Conservation (phyloP, 495 filamentous ascomycete species). For the Penicillium arizonense region DNA sequence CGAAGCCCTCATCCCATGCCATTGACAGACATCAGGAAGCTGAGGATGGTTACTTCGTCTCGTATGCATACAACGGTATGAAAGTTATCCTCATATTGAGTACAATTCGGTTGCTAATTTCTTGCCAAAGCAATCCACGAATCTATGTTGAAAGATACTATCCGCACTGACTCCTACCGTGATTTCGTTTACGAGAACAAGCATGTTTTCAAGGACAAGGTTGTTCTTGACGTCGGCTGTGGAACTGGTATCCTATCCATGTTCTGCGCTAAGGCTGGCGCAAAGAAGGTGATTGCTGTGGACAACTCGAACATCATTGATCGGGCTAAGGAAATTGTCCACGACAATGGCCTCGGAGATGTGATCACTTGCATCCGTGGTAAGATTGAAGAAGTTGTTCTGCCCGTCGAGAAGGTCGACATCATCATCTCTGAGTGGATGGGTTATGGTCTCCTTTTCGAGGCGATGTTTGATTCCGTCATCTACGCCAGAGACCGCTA, state of each 20-base stretch:
- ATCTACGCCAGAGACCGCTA: slow-evolving; percentile 84
- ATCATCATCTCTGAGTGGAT: slow-evolving; percentile 98
- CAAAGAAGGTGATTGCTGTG: slow-evolving; percentile 85
- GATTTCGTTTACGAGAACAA: slow-evolving; percentile 81
- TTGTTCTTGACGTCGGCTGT: slow-evolving; percentile 90
- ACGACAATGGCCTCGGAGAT: slow-evolving; percentile 74
- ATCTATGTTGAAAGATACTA: slow-evolving; percentile 79
- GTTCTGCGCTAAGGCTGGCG: slow-evolving; percentile 90
- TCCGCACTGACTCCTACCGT: slow-evolving; percentile 66
- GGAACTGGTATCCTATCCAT: slow-evolving; percentile 92
- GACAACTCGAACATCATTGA: slow-evolving; percentile 94
- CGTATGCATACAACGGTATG: slow-evolving; percentile 76
- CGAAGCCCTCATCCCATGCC: slow-evolving; percentile 11
- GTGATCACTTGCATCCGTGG: slow-evolving; percentile 80
- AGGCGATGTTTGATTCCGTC: slow-evolving; percentile 94
- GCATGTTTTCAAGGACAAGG: slow-evolving; percentile 84
- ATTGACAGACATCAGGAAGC: slow-evolving; percentile 31
- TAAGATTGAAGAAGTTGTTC: slow-evolving; percentile 85
- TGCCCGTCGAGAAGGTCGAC: slow-evolving; percentile 82
- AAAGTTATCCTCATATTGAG: background rate
- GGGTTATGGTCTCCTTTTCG: slow-evolving; percentile 91
- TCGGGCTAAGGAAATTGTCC: slow-evolving; percentile 80
- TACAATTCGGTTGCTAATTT: slow-evolving; percentile 13
- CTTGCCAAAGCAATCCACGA: slow-evolving; percentile 72
- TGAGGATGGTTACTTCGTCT: slow-evolving; percentile 73